Percentiles rank a stretch among this genome's conserved stretches.
phyloP scores from a whole-genome alignment of 331 rosid species.

The Prunus yedoensis region DNA sequence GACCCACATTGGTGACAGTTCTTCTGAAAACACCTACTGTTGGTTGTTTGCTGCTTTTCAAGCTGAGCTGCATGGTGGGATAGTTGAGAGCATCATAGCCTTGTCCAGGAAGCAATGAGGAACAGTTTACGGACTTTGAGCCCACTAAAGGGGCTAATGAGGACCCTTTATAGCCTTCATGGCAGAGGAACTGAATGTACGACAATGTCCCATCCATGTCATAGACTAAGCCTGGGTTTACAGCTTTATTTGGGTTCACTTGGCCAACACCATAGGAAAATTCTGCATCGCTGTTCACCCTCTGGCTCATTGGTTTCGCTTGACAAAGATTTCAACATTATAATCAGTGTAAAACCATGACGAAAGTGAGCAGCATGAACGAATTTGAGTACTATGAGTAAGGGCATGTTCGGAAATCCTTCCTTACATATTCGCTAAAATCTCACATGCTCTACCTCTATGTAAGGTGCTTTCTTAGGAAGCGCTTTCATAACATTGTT shows the following conservation, averaged over 20 bases:
- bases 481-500: neutral
- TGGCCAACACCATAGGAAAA: conserved; percentile 80
- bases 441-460: too few relatives aligned
- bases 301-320: conserved; percentile 75
- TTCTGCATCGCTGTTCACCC: conserved; percentile 55
- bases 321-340: conserved; percentile 10
- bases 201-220: conserved; percentile 53
- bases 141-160: conserved; percentile 45
- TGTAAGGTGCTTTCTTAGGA: neutral
- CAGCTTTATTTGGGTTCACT: conserved; percentile 62
- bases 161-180: conserved; percentile 63
- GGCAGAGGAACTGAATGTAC: conserved; percentile 76
- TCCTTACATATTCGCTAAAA: neutral
- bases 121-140: conserved; percentile 50
- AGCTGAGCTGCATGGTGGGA: conserved; percentile 65
- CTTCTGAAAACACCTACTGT: conserved; percentile 54
- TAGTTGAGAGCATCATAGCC: conserved; percentile 82
- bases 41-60: conserved; percentile 24
- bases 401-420: neutral
- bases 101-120: conserved; percentile 58
- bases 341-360: neutral
- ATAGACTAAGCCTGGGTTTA: conserved; percentile 70
- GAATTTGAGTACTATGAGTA: neutral
- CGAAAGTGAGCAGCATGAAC: neutral
- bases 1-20: conserved; percentile 76